Percentiles rank a stretch among this genome's conserved stretches.
Evolutionary conservation across 495 filamentous ascomycete species (phyloP).

Genomic region (Jackrogersella multiformis): DNA sequence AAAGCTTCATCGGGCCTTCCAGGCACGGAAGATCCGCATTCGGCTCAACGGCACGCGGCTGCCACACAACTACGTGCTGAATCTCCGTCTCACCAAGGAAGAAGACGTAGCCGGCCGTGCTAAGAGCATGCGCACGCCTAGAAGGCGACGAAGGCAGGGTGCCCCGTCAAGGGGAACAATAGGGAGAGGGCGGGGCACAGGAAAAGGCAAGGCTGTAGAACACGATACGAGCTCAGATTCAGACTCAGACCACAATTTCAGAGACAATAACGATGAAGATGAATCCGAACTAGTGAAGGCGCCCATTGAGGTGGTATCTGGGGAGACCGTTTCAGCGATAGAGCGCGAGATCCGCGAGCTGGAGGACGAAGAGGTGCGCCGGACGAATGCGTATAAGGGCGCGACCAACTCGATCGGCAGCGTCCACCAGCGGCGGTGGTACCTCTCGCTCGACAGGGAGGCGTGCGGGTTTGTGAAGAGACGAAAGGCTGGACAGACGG

Average conservation of each 20-base stretch:
- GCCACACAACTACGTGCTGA: slow-evolving; percentile 65
- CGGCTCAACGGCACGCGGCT: slow-evolving; percentile 68
- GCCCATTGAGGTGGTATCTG: slow-evolving; percentile 24
- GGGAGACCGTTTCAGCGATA: slow-evolving; percentile 33
- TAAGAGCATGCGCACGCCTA: slow-evolving; percentile 29
- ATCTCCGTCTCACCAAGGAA: slow-evolving; percentile 63
- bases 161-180: slow-evolving; percentile 4
- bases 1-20: slow-evolving; percentile 64
- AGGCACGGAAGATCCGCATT: slow-evolving; percentile 68
- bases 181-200: not conserved
- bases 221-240: slow-evolving; percentile 26
- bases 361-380: slow-evolving; percentile 62
- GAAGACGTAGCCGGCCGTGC: slow-evolving; percentile 53
- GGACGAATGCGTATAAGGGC: slow-evolving; percentile 70
- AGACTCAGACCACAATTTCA: slow-evolving; percentile 10
- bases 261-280: slow-evolving; percentile 19
- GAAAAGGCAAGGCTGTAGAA: slow-evolving; percentile 8
- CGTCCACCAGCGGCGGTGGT: slow-evolving; percentile 72
- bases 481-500: slow-evolving; percentile 29
- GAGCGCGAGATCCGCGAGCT: slow-evolving; percentile 53
- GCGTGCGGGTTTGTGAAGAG: slow-evolving; percentile 62
- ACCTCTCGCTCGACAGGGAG: slow-evolving; percentile 63
- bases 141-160: slow-evolving; percentile 27
- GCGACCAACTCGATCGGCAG: slow-evolving; percentile 69
- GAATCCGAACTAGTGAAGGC: slow-evolving; percentile 38